Evolutionary conservation across 192 early-diverging fungal genomes (phyloP).

Genomic region (Podila clonocystis): DNA sequence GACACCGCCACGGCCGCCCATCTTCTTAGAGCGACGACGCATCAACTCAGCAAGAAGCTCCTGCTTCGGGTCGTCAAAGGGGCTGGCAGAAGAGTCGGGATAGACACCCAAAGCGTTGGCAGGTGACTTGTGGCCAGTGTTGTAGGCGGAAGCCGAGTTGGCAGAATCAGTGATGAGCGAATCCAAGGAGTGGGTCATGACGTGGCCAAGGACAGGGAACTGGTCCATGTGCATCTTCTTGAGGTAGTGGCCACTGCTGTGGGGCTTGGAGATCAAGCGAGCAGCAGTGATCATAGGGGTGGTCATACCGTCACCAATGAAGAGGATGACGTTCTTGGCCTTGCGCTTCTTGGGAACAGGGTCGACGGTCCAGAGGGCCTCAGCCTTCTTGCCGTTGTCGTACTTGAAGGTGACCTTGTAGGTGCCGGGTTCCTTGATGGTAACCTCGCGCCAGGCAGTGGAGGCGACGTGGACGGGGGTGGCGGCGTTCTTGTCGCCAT

Average conservation of each 20-base stretch:
- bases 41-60: conserved; percentile 64
- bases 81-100: conserved; percentile 60
- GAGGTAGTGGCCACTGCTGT: conserved; percentile 62
- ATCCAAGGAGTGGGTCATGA: conserved; percentile 67
- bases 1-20: conserved; percentile 54
- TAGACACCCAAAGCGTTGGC: conserved; percentile 64
- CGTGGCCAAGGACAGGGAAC: conserved; percentile 57
- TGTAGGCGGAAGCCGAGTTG: conserved; percentile 67
- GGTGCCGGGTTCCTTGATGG: conserved; percentile 44
- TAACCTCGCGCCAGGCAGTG: conserved; percentile 48
- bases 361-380: conserved; percentile 49
- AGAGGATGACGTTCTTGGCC: conserved; percentile 67
- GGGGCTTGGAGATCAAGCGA: conserved; percentile 56
- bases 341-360: conserved; percentile 52
- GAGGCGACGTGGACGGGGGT: conserved; percentile 56
- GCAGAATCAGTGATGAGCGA: conserved; percentile 70
- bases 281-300: conserved; percentile 64
- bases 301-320: conserved; percentile 69
- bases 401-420: conserved; percentile 54
- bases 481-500: conserved; percentile 13
- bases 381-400: conserved; percentile 42
- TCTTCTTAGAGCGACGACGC: conserved; percentile 59
- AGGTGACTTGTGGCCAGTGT: conserved; percentile 62
- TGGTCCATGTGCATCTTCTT: conserved; percentile 41
- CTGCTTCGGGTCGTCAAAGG: conserved; percentile 69